Base-by-base conservation (phyloP, 2,329 filamentous ascomycete species). In the Aspergillus thermomutatus region DNA sequence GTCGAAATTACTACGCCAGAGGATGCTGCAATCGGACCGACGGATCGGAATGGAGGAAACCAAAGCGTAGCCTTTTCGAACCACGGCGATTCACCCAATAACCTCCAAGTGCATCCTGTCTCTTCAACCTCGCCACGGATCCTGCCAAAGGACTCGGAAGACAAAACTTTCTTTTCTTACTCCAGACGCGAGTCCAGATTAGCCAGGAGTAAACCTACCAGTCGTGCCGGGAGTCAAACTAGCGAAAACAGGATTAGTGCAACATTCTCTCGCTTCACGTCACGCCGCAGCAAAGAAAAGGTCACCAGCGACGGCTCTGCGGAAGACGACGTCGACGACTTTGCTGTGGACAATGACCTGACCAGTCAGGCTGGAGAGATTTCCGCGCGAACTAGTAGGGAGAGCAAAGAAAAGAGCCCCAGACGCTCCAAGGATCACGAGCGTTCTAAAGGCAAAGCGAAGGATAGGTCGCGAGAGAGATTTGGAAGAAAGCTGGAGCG, bases 401-500 rank as follows among this genome's bases (percentile, higher is more conserved):
- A 71, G 28, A 54, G 52, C 48, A 72, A 64, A 40, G 67, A 66
- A 11, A 69, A 64, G 47, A 63, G 58, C 8, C 58, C 58, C 31
- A 59, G 63, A 25, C 63, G 62, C 41, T 61, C 54, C 14, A 69
- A 63, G 25, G 64, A 68, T 28, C 55, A 52, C 1, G 63, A 64
- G 28, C 63, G 57, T 26, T 41, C 50, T 19, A 69, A 66, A 50
- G 67, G 65, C 6, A 73, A 71, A 54, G 55, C 55, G 23, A 76
- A 69, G 61, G 67, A 68, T 41, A 70, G 71, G 52, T 66, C 67
- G 25, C 66, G 67, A 49, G 72, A 77, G 55, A 76, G 70, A 64
- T 67, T 66, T 50, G 69, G 62, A 50, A 66, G 61, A 46, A 71
- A 69, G 41, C 69, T 73, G 8, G 77, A 79, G 45, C 69, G 77